Base-by-base conservation (phyloP, 352 stramenopile species). In the Globisporangium middletonii region DNA sequence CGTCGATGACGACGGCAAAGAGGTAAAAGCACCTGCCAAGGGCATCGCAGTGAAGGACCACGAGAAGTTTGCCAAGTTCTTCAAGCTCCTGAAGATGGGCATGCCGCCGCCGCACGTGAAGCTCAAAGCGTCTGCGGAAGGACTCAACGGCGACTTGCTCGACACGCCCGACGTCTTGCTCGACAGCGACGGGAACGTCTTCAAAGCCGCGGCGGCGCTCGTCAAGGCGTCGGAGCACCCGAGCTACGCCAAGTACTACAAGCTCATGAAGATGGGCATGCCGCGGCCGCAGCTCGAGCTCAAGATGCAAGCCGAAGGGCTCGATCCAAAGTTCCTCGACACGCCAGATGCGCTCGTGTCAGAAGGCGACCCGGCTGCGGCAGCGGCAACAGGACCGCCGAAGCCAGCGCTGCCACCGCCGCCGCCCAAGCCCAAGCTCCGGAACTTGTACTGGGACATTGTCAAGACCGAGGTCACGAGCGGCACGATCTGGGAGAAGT, bases 161-260 rank as follows among this genome's bases (percentile, higher is more conserved):
- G 80, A 89, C 44, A 85, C 70, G 16, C 75, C 78, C 0, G 79
- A 89, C 50, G 75, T 73, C 33, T 51, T 88, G 26, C 51, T 88
- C 41, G 75, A 85, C 55, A 72, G 60, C 26, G 67, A 87, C 6
- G 76, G 76, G 26, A 86, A 58, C 16, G 49, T 59, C 42, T 30
- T 19, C 49, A 7, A 64, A 43, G 18, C 43, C 27, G 11, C 65
- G 53, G 72, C 74, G 0, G 69, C 38, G 26, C 66, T 67, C 2
- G 76, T 85, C 38, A 88, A 97, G 57, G 43, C 19, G 9, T 27
- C 16, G n/a, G 88, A 97, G 7, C 88, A 98, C 64, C 82, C 89
- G 16, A 88, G 88, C 47, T 98, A 95, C 63, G 73, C 68, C 18
- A 97, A 97, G 68, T 98, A 97, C 59, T 98, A 98, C 64, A 98